Conservation (phyloP, 768 basidiomycete genomes). For the Tricholoma saponaceum region DNA sequence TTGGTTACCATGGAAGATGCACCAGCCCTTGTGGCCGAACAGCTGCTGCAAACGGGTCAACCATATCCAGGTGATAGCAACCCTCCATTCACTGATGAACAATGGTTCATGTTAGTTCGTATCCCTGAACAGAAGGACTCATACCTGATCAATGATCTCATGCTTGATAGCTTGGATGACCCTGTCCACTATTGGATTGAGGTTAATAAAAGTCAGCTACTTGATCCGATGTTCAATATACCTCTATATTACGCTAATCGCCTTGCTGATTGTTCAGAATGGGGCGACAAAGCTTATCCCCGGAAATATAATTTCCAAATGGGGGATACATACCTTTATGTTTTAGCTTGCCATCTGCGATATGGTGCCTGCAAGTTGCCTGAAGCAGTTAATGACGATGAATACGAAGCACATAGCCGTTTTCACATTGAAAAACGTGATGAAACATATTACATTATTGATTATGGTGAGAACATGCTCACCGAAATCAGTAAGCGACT, state of each 20-base stretch:
- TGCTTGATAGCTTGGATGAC: neutral
- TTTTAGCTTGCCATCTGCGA: neutral
- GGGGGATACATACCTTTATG: neutral
- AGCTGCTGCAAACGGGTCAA: neutral
- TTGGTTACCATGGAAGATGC: neutral
- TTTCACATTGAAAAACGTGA: neutral
- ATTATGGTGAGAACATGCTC: slow-evolving; percentile 4
- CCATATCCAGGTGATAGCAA: neutral
- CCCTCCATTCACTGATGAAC: neutral
- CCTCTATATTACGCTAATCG: neutral
- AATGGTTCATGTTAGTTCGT: neutral
- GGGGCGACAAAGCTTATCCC: neutral
- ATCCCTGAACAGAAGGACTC: neutral
- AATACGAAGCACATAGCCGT: neutral
- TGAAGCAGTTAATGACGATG: neutral
- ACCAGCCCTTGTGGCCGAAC: neutral
- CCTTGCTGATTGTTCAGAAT: neutral
- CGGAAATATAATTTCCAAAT: neutral
- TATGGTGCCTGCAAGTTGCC: neutral
- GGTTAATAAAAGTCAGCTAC: neutral
- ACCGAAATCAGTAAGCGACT: neutral
- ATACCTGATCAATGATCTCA: neutral
- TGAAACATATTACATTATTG: slow-evolving; percentile 6
- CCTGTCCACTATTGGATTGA: neutral
- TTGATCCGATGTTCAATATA: slow-evolving; percentile 3